Evolutionary conservation across 805 yeast genomes (phyloP), one percentile per base, ranked within the genome.

Genomic region (Tanozyma kutaoensis): DNA sequence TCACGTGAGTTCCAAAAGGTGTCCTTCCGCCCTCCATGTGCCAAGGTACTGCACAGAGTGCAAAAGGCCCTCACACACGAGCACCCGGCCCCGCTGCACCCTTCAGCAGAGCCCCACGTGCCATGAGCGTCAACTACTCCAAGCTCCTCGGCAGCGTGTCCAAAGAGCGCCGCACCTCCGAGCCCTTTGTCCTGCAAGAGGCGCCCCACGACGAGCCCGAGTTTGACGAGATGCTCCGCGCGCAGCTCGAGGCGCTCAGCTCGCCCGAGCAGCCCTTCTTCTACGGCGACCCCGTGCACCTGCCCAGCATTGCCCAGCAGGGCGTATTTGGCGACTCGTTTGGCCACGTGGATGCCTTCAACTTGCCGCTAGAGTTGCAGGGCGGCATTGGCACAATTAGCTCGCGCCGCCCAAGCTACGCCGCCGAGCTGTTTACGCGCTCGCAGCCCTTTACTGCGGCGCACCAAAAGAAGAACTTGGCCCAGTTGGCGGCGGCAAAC

Each of bases 321-420:
- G 13, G n/a, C 10, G n/a, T 7, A 12, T 8, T 6, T 12, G 23
- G 11, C n/a, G n/a, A 8, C 23, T 7, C 7, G 23, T 17, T 8
- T 8, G 20, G 20, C 20, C 13, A 8, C 23, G 12, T 9, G 10
- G 59, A 59, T 35, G 28, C 58, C 23, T 67, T 68, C 44, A 53
- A 48, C 33, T 49, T 73, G 27, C 80, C 81, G 0, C 30, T 55
- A 5, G 79, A 73, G 37, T 54, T 73, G 21, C 78, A 72, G 45
- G 79, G 80, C 24, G 80, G 80, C 1, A 52, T 73, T 3, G 69
- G 70, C 16, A 70, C 58, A 30, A 71, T 74, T 23, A 64, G 69
- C 14, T 69, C 78, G 8, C 62, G 91, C 49, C 65, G 91, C 49
- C 84, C 86, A 10, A 68, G 77, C 28, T 77, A 72, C 43, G 73